Base-by-base conservation (phyloP, 2,329 filamentous ascomycete genomes). In the Ophiostoma sp. region DNA sequence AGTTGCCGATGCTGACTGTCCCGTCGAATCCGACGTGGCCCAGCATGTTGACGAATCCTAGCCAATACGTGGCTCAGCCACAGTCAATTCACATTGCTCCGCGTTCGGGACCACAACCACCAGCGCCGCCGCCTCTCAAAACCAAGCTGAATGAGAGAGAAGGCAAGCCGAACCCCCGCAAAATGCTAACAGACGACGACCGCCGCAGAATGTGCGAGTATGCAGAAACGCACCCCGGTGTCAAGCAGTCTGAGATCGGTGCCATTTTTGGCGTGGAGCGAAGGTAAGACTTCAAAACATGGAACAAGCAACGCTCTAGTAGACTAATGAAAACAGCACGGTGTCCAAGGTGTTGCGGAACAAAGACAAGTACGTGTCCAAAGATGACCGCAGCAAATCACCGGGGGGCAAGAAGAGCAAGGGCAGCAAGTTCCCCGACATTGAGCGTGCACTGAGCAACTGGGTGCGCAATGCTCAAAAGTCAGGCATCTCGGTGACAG, bases 301-400 rank as follows among this genome's bases (percentile, higher is more conserved):
- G 27, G 9, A 62, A 62, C 14, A 5, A 40, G 40, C 42, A 52
- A 18, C 47, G 47, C 27, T 9, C 7, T 36, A 63, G 27, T 27
- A n/a, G 45, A 66, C 55, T 41, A 62, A 40, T 8, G 58, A 41
- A 27, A 75, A 68, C 77, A 99, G 95, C 81, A 99, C 95, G 65
- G 95, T 99, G n/a, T 99, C 95, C 67, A 99, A 99, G 77, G 95
- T 98, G 68, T 79, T 99, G 72, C 89, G 94, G 67, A 89, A 97
- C 75, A 96, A 94, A 80, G 95, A 99, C 72, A 95, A 96, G 77
- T 98, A 96, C 78, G 84, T 98, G 16, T 90, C 89, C 75, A 87
- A 87, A 67, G 91, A 91, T 75, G 93, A 92, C 77, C 90, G 88
- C 73, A 92, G 83, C 76, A 86, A 85, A 73, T 94, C 93, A 62